Base-by-base conservation (phyloP, 345 rosid genomes). In the Brassica cretica region DNA sequence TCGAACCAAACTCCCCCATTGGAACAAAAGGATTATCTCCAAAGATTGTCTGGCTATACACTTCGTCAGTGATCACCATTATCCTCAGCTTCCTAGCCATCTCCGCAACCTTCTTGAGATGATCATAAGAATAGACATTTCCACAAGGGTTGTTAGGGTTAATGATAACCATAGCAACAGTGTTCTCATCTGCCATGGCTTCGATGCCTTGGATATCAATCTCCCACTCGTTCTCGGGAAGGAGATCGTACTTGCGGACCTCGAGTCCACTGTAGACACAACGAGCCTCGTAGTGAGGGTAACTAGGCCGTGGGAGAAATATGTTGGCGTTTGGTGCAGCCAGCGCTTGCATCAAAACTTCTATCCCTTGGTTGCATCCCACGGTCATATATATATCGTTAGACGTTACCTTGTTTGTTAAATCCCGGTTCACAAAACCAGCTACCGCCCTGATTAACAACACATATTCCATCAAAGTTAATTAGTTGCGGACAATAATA, bases 131-230 rank as follows among this genome's bases (percentile, higher is more conserved):
- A 78, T 76, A 92, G 71, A 92, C 87, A 72, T 71, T 86, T 68
- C 90, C 97, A 71, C 90, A 85, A 8, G 97, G 89, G 73, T 87
- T 89, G 3, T 91, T 85, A 1, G 93, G 91, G 80, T 88, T 91
- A 2, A 86, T 82, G 69, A 91, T 72, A 18, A 88, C 89, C 82
- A 91, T 80, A 7, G 91, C 94, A 1, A 76, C 88, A 2, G 93
- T 91, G 65, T 86, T 88, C 24, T 87, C 84, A 2, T 91, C 94
- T 4, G 89, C 87, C 66, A 85, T 86, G 51, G 89, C 76, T 82
- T 88, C 88, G 18, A 91, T 75, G 39, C 82, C 82, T 49, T 82
- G 80, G 16, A 90, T 85, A 84, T 91, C 92, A 76, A 89, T 88
- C 64, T 85, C 88, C 94, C 94, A 91, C 12, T 84, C 87, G 2